These are phyloP conservation scores for Larix kaempferi DNA, from an alignment of 75 land plant genomes.

Conservation along the genomic window DNA sequence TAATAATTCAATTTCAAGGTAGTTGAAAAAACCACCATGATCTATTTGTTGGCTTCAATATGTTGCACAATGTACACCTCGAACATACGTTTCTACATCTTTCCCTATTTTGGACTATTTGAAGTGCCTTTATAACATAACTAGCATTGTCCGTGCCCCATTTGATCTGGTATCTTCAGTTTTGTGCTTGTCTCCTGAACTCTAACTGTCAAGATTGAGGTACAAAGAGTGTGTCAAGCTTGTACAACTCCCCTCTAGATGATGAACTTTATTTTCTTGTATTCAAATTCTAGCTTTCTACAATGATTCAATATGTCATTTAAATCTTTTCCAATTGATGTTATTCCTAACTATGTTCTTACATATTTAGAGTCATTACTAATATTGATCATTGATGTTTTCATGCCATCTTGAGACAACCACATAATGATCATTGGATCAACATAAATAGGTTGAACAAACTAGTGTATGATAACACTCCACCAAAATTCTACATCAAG, in stretches of 20 bases:
- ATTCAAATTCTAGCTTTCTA: not conserved
- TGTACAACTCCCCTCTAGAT: not conserved
- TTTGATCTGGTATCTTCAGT: not conserved
- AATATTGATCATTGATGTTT: not conserved
- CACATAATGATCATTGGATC: not conserved
- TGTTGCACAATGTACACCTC: no score
- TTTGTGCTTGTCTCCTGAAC: not conserved
- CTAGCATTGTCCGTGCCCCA: no score
- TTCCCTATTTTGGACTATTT: no score
- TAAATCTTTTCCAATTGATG: not conserved
- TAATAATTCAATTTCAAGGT: no score
- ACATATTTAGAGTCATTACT: not conserved
- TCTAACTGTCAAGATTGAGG: not conserved
- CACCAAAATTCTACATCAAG: not conserved
- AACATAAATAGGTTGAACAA: not conserved
- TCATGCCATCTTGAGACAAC: not conserved
- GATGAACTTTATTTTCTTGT: not conserved
- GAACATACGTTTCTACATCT: no score
- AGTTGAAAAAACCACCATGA: no score
- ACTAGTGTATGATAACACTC: not conserved
- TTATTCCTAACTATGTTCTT: not conserved
- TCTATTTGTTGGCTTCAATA: no score
- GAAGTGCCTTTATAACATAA: no score
- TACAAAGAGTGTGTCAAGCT: not conserved
- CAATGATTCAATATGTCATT: no score